phyloP scores from a whole-genome alignment of 1,284 basidiomycete genomes.

The Leccinum variabile region DNA sequence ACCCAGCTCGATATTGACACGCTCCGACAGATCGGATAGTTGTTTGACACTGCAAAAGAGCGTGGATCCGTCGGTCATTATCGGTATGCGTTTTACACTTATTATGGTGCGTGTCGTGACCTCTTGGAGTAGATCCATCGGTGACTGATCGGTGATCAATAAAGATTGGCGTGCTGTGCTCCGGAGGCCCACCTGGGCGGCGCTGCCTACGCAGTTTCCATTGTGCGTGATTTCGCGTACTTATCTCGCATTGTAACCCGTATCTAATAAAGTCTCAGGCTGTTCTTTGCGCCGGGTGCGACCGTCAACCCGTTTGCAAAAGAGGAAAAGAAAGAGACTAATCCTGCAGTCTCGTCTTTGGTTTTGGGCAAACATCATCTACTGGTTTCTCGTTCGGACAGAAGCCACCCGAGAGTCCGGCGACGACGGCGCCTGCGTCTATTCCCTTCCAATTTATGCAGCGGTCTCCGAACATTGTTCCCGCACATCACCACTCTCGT shows the following conservation, averaged over 20 bases:
- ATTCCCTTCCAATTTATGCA: conserved; percentile 46
- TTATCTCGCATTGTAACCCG: not conserved
- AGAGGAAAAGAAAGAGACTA: conserved; percentile 35
- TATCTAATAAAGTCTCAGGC: conserved; percentile 36
- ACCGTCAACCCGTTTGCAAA: conserved; percentile 34
- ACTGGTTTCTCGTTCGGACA: conserved; percentile 37
- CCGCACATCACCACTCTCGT: conserved; percentile 46
- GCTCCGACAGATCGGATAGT: conserved; percentile 76
- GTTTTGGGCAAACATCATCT: conserved; percentile 33
- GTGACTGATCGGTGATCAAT: not conserved
- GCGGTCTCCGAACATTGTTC: conserved; percentile 38
- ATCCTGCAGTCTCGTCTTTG: conserved; percentile 28
- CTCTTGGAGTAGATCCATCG: not conserved
- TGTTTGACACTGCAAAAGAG: conserved; percentile 72
- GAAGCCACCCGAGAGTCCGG: conserved; percentile 37
- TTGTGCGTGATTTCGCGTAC: conserved; percentile 43
- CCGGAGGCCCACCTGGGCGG: conserved; percentile 69
- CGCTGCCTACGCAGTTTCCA: conserved; percentile 81
- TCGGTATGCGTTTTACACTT: conserved; percentile 80
- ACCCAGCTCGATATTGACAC: conserved; percentile 61
- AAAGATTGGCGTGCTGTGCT: conserved; percentile 40
- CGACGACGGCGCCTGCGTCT: conserved; percentile 36
- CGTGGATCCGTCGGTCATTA: conserved; percentile 55
- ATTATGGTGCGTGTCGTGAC: conserved; percentile 55
- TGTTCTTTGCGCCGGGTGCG: conserved; percentile 60